Evolutionary conservation across 2,329 filamentous ascomycete genomes (phyloP).

Genomic region (Ascochyta clinopodiicola): DNA sequence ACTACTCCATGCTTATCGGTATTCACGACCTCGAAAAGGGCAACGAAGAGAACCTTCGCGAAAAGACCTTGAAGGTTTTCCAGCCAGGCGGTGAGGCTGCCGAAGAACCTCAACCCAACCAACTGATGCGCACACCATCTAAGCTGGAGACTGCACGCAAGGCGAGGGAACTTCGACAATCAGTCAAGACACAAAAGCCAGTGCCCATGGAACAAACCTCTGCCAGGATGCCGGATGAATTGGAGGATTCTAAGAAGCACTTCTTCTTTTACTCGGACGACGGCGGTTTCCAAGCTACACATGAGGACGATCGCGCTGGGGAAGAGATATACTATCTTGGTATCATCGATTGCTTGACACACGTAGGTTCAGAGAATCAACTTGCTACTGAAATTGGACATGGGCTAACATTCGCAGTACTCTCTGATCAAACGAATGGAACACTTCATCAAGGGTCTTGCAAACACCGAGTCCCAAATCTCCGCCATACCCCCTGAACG

Average conservation of each 20-base stretch:
- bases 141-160: slow-evolving; percentile 92
- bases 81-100: slow-evolving; percentile 77
- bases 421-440: slow-evolving; percentile 93
- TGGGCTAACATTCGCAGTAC: slow-evolving; percentile 67
- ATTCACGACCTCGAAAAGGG: slow-evolving; percentile 90
- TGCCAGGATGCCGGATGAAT: slow-evolving; percentile 88
- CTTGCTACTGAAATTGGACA: too few species aligned
- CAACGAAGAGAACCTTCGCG: slow-evolving; percentile 90
- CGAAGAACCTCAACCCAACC: slow-evolving; percentile 61
- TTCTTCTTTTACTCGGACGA: slow-evolving; percentile 94
- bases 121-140: slow-evolving; percentile 87
- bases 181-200: slow-evolving; percentile 90
- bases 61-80: slow-evolving; percentile 92
- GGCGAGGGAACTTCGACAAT: slow-evolving; percentile 86
- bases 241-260: slow-evolving; percentile 69
- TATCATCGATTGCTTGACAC: slow-evolving; percentile 97
- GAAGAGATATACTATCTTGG: slow-evolving; percentile 98
- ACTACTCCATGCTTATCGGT: slow-evolving; percentile 93
- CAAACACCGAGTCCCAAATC: slow-evolving; percentile 82
- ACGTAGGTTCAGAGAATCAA: slow-evolving; percentile 67
- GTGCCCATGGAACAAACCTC: slow-evolving; percentile 86
- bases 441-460: slow-evolving; percentile 95
- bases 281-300: slow-evolving; percentile 89
- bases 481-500: slow-evolving; percentile 88
- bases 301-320: slow-evolving; percentile 82